A percentile compares a stretch with the other conserved stretches of the same genome.
phyloP scores from a whole-genome alignment of 208 protist species.

The Strigomonas galati region DNA sequence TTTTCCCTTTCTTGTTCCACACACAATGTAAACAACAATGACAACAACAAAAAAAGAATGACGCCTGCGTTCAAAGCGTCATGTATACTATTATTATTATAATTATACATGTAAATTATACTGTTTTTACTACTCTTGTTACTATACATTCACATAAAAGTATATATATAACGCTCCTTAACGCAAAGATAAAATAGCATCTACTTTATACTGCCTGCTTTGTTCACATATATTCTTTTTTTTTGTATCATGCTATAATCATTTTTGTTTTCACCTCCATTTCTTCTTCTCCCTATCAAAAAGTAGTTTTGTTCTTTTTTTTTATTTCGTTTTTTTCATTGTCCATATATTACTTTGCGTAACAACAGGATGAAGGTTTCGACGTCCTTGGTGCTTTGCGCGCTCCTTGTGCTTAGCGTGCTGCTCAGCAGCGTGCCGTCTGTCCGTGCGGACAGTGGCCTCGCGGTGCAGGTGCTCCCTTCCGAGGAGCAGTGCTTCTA shows the following conservation, averaged over 20 bases:
- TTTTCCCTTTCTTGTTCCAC: not conserved
- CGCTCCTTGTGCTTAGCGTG: constrained; percentile 23
- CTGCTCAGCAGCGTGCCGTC: constrained; percentile 3
- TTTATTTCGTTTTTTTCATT: not conserved
- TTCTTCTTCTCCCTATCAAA: constrained; percentile 14
- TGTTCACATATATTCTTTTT: not conserved
- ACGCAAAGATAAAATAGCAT: no score
- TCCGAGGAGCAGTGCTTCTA: constrained; percentile 74
- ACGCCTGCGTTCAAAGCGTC: no score
- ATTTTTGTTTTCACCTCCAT: constrained; percentile 1
- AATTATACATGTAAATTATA: no score
- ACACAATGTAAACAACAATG: no score
- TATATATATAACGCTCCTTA: no score
- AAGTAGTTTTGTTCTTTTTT: not conserved
- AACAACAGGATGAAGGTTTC: not conserved
- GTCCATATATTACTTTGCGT: not conserved
- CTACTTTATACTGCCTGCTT: not conserved
- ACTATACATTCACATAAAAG: no score
- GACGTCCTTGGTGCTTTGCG: constrained; percentile 4
- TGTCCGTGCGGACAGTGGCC: constrained; percentile 28
- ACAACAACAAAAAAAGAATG: no score
- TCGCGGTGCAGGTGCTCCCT: constrained; percentile 52
- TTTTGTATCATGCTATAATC: not conserved
- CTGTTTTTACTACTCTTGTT: no score
- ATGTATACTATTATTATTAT: no score